Evolutionary conservation across 140 eudicot species (phyloP), one percentile per base, ranked within the genome.

Genomic region (Ambrosia hybrid): DNA sequence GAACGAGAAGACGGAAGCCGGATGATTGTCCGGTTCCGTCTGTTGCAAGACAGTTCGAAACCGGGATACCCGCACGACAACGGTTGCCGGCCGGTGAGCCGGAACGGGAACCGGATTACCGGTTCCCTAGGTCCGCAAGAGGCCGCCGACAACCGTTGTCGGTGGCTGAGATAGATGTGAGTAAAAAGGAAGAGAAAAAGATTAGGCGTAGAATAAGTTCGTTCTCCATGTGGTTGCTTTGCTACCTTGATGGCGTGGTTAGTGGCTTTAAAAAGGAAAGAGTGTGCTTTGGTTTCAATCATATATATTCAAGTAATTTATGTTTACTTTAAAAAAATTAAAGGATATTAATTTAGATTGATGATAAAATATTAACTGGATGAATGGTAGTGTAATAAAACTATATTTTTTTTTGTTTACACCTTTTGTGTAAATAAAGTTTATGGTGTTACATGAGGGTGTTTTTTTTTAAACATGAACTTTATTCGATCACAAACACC

Each of bases 1-100:
- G 84, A 79, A 6, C 81, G 90, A 0, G 95, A 55, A n/a, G 67
- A 30, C 0, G 87, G 88, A 7, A 91, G 85, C 49, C 9, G 71
- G 16, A 88, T 65, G 37, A 72, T 57, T 12, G 95, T 77, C 57
- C 64, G 69, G 71, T 66, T 80, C 0, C 15, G 77, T 61, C 65
- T 51, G 79, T 83, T 57, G 73, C 95, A 88, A 3, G 45, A 70
- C 26, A 88, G 81, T 62, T 78, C 85, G 65, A 83, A 88, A 1
- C 90, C 87, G 1, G 88, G 88, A 51, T 75, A 85, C 1, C 95
- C 97, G 72, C 97, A 85, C 3, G 65, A 14, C 5, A 21, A 49
- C 0, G 91, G 71, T 53, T 81, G 89, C 0, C 65, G 84, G 76
- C 51, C 65, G 12, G 6, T 51, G 59, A 87, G 34, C 33, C 82